These are phyloP conservation scores for Peronosclerospora sorghi DNA, from an alignment of 352 stramenopile genomes.

Conservation along the genomic window DNA sequence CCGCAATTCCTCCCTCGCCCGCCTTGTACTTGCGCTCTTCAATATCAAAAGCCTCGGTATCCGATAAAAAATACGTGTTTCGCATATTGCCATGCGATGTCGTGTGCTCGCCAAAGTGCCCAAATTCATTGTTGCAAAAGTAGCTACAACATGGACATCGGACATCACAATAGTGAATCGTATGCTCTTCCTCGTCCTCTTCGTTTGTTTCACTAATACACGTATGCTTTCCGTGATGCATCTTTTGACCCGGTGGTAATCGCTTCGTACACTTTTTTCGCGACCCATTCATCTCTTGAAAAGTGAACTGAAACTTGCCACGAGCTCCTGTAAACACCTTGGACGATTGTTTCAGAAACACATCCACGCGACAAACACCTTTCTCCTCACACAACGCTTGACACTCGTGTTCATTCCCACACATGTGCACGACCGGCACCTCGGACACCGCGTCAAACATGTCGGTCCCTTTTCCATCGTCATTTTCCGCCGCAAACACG, in stretches of 20 bases:
- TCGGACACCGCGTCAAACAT: slow-evolving; percentile 33
- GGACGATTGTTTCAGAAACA: slow-evolving; percentile 55
- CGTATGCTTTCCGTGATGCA: slow-evolving; percentile 33
- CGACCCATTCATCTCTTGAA: slow-evolving; percentile 72
- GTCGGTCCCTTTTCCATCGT: slow-evolving; percentile 17
- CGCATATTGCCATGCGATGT: slow-evolving; percentile 77
- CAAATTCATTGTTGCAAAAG: slow-evolving; percentile 54
- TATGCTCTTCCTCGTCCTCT: slow-evolving; percentile 6
- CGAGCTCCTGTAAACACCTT: slow-evolving; percentile 54
- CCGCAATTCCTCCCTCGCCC: slow-evolving; percentile 50
- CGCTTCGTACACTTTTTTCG: slow-evolving; percentile 46
- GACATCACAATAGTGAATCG: slow-evolving; percentile 56
- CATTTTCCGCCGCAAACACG: slow-evolving; percentile 39
- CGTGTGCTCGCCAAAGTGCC: slow-evolving; percentile 38
- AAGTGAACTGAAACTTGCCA: slow-evolving; percentile 54
- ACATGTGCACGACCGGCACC: slow-evolving; percentile 51
- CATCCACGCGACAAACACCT: slow-evolving; percentile 56
- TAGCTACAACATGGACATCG: slow-evolving; percentile 69
- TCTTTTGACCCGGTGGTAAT: slow-evolving; percentile 29
- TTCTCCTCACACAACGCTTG: slow-evolving; percentile 39
- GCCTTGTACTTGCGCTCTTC: slow-evolving; percentile 59
- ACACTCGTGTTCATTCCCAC: slow-evolving; percentile 39
- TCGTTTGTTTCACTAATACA: slow-evolving; percentile 22
- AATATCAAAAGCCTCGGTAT: slow-evolving; percentile 50
- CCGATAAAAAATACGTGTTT: slow-evolving; percentile 60